phyloP scores from a whole-genome alignment of 257 asterid species.

The Solanum ossicruentum region DNA sequence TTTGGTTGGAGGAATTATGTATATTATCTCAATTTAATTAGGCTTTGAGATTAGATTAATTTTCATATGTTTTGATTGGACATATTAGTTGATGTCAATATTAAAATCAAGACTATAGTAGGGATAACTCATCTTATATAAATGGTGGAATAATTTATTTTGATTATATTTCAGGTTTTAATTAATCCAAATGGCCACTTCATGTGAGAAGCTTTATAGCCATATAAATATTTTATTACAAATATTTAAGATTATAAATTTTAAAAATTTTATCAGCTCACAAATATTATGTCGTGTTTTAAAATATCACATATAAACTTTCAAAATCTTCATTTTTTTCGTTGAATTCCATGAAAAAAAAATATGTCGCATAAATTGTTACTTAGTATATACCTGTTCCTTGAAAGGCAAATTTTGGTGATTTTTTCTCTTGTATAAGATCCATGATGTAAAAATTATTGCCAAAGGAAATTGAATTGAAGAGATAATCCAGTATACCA shows the following conservation, averaged over 20 bases:
- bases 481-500: conserved; percentile 73
- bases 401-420: conserved; percentile 1
- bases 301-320: too few relatives aligned
- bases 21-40: too few relatives aligned
- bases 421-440: conserved; percentile 19
- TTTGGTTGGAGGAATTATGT: too few relatives aligned
- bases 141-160: not conserved
- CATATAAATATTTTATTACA: too few relatives aligned
- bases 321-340: not conserved
- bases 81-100: not conserved
- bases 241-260: too few relatives aligned
- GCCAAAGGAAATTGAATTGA: conserved; percentile 62
- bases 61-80: not conserved
- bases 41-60: not conserved
- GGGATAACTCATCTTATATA: not conserved
- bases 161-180: not conserved
- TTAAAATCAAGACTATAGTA: not conserved
- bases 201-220: not conserved
- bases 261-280: not conserved
- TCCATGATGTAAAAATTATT: conserved; percentile 46
- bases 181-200: not conserved
- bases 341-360: not conserved
- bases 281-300: not conserved
- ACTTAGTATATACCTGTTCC: conserved; percentile 24
- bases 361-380: not conserved